phyloP scores from a whole-genome alignment of 352 stramenopile species.

The Pythium phragmitis region DNA sequence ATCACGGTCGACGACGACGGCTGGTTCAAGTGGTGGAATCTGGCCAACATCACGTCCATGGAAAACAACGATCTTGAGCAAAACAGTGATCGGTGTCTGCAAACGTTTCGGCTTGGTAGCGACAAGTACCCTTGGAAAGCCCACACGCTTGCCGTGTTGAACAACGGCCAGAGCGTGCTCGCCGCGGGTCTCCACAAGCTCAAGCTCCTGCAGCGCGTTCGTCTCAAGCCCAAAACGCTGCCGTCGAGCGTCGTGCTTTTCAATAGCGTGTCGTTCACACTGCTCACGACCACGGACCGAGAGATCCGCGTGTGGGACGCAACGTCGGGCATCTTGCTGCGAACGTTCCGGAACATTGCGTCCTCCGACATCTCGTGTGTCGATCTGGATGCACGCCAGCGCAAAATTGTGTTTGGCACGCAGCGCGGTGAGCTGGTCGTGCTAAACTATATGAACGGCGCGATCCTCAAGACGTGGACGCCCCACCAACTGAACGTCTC shows the following conservation, averaged over 20 bases:
- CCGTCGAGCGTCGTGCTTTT: constrained; percentile 65
- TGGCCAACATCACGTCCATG: constrained; percentile 57
- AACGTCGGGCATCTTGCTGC: constrained; percentile 47
- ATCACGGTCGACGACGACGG: constrained; percentile 79
- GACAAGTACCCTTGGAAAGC: constrained; percentile 71
- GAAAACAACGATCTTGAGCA: constrained; percentile 61
- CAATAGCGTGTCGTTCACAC: constrained; percentile 63
- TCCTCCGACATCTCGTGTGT: constrained; percentile 68
- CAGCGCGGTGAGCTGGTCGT: constrained; percentile 68
- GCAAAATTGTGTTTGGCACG: constrained; percentile 68
- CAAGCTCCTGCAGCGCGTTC: constrained; percentile 66
- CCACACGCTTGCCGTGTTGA: constrained; percentile 58
- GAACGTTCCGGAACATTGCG: constrained; percentile 54
- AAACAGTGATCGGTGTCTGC: constrained; percentile 57
- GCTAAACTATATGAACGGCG: constrained; percentile 77
- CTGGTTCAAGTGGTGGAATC: constrained; percentile 85
- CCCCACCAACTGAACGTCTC: constrained; percentile 63
- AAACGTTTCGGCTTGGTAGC: constrained; percentile 68
- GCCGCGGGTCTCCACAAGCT: constrained; percentile 65
- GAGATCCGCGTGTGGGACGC: constrained; percentile 76
- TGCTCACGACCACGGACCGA: constrained; percentile 66
- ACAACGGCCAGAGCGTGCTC: constrained; percentile 61
- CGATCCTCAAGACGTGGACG: constrained; percentile 61
- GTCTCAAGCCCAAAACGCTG: constrained; percentile 56
- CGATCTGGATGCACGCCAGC: constrained; percentile 62